phyloP scores from a whole-genome alignment of 768 basidiomycete species.

The Lactarius hatsudake region DNA sequence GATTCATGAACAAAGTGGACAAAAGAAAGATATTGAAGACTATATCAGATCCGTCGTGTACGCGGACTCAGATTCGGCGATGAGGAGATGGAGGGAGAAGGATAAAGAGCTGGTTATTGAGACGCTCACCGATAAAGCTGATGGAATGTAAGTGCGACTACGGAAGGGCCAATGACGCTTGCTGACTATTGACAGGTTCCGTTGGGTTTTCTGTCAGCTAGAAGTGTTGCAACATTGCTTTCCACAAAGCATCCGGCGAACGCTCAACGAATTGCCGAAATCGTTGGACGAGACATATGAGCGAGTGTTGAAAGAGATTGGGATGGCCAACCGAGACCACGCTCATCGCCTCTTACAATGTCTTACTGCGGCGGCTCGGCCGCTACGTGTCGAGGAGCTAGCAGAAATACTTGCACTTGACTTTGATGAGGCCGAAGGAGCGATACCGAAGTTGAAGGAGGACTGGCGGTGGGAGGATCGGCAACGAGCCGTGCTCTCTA shows the following conservation, averaged over 20 bases:
- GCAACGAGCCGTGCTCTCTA: neutral
- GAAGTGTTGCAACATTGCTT: neutral
- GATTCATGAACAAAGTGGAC: neutral
- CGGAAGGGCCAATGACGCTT: neutral
- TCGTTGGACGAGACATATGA: neutral
- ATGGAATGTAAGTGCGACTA: neutral
- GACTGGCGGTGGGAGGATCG: neutral
- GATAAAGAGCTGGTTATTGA: neutral
- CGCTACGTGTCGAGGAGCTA: neutral
- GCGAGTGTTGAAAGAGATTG: neutral
- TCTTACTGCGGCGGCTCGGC: neutral
- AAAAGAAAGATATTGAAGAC: neutral
- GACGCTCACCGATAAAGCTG: neutral
- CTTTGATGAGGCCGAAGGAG: neutral
- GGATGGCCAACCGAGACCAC: neutral
- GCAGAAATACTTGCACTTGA: neutral
- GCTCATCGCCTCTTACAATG: neutral
- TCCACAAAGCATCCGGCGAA: neutral
- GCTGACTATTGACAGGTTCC: neutral
- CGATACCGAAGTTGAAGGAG: neutral
- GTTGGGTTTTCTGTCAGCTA: neutral
- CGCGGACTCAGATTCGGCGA: neutral
- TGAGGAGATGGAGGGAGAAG: neutral
- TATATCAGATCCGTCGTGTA: neutral
- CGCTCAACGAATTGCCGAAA: neutral